Evolutionary conservation across 2,329 filamentous ascomycete genomes (phyloP).

Genomic region (Talaromyces sp.): DNA sequence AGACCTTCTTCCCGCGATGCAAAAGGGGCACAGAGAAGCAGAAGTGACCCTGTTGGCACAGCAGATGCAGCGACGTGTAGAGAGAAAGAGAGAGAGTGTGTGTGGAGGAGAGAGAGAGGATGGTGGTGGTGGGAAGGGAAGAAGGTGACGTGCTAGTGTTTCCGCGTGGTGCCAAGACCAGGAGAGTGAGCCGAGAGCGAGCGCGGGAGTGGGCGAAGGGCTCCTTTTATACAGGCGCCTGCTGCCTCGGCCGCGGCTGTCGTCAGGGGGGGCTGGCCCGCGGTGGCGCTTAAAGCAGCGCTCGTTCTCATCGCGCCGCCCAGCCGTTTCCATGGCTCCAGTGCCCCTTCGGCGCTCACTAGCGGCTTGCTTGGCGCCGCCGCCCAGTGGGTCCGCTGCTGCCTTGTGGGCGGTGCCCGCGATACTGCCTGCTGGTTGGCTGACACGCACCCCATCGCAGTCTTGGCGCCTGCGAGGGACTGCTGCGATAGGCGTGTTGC

Average conservation of each 20-base stretch:
- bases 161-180: constrained; percentile 37
- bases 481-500: neutral
- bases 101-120: constrained; percentile 15
- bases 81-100: constrained; percentile 18
- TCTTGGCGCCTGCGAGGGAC: neutral
- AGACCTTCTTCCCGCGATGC: constrained; percentile 17
- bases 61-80: constrained; percentile 6
- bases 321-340: constrained; percentile 19
- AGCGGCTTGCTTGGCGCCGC: constrained; percentile 10
- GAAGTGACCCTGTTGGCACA: neutral
- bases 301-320: neutral
- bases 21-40: constrained; percentile 5
- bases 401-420: neutral
- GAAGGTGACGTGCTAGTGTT: constrained; percentile 25
- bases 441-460: neutral
- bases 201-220: constrained; percentile 30
- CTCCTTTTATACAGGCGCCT: constrained; percentile 36
- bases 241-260: constrained; percentile 18
- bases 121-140: constrained; percentile 15
- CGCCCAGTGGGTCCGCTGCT: neutral
- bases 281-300: constrained; percentile 34
- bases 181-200: constrained; percentile 25
- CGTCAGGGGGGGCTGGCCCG: constrained; percentile 33
- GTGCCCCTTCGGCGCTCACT: constrained; percentile 25
- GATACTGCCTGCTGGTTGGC: neutral